phyloP scores from a whole-genome alignment of 2,329 filamentous ascomycete species.

The Davidsoniella virescens region DNA sequence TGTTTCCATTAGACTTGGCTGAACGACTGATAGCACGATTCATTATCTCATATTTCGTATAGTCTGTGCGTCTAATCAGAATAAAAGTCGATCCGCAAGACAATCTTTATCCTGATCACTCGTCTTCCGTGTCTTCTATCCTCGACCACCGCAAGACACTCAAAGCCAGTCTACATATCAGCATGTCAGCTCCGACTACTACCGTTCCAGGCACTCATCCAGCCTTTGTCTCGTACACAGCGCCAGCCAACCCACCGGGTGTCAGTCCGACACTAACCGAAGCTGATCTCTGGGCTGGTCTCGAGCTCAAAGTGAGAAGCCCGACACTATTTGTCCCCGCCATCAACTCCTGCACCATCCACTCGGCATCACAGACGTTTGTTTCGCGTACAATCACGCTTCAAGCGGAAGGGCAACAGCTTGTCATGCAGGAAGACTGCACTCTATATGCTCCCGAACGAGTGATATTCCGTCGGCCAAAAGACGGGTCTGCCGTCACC shows the following conservation, averaged over 20 bases:
- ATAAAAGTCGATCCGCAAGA: too few species aligned
- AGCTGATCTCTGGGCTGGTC: slow-evolving; percentile 18
- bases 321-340: slow-evolving; percentile 18
- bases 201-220: too few species aligned
- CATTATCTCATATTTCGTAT: background rate
- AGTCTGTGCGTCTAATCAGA: too few species aligned
- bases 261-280: slow-evolving; percentile 15
- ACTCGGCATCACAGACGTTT: slow-evolving; percentile 10
- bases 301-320: slow-evolving; percentile 18
- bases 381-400: slow-evolving; percentile 16
- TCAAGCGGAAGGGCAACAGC: slow-evolving; percentile 7
- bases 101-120: too few species aligned
- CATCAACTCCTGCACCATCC: slow-evolving; percentile 13
- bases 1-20: background rate
- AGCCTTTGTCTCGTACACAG: slow-evolving; percentile 16
- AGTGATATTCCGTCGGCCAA: slow-evolving; percentile 19
- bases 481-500: slow-evolving; percentile 19
- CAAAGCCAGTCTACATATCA: too few species aligned
- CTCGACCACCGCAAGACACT: too few species aligned
- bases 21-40: background rate
- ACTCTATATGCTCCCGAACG: slow-evolving; percentile 18
- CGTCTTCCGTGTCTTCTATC: too few species aligned
- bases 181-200: too few species aligned
- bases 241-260: slow-evolving; percentile 18
- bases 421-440: slow-evolving; percentile 19